Percentiles rank a stretch among this genome's conserved stretches.
Conservation (phyloP, 331 rosid species). For the Arachis monticola region DNA sequence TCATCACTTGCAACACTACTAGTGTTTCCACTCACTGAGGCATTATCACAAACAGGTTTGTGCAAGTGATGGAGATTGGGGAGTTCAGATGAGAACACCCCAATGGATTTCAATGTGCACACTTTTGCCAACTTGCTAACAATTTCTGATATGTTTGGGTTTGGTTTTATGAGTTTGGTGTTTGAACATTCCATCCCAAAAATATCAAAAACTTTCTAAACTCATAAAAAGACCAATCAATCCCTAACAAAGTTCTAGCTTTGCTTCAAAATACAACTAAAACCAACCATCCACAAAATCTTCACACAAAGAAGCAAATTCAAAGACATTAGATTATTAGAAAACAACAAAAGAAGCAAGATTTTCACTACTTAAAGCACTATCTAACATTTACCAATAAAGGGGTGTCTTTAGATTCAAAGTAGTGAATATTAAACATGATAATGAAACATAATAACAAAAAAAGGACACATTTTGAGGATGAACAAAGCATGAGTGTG, state of each 20-base stretch:
- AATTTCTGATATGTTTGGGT: slow-evolving; percentile 58
- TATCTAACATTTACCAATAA: neutral
- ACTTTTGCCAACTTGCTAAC: slow-evolving; percentile 59
- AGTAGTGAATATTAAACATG: neutral
- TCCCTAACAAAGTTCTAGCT: no score
- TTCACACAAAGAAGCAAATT: neutral
- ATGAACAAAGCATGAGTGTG: neutral
- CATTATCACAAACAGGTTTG: slow-evolving; percentile 31
- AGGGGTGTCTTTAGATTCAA: neutral
- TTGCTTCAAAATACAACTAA: neutral
- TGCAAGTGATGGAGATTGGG: slow-evolving; percentile 37
- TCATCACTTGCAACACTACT: slow-evolving; percentile 43
- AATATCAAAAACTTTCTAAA: slow-evolving; percentile 6
- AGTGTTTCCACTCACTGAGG: slow-evolving; percentile 30
- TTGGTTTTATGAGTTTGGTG: slow-evolving; percentile 50
- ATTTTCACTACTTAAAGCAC: neutral
- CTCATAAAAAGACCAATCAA: neutral
- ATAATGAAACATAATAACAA: neutral
- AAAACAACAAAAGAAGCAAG: neutral
- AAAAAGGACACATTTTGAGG: neutral
- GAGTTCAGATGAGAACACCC: slow-evolving; percentile 51
- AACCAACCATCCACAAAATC: neutral
- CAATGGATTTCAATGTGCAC: slow-evolving; percentile 61
- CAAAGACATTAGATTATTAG: neutral
- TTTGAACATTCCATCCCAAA: slow-evolving; percentile 46